These are phyloP conservation scores for Chrysoporthe puriensis DNA, from an alignment of 2,329 filamentous ascomycete genomes.

Conservation along the genomic window DNA sequence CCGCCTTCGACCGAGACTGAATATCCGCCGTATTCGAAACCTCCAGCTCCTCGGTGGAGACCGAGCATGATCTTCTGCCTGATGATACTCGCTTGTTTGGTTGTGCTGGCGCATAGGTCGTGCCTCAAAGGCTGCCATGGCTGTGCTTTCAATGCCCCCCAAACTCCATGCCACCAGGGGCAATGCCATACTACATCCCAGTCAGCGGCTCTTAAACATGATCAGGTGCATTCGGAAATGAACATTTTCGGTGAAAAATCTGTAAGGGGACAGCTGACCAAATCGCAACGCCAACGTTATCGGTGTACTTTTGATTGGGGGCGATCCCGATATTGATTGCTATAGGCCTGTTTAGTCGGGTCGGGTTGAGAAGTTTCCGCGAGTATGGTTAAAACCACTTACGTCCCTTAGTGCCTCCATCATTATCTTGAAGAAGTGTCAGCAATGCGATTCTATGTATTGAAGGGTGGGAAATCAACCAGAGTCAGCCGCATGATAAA, in stretches of 20 bases:
- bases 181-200: conserved; percentile 23
- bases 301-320: conserved; percentile 9
- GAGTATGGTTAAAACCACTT: background rate
- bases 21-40: background rate
- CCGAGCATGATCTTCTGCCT: background rate
- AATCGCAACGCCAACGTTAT: conserved; percentile 17
- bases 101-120: conserved; percentile 13
- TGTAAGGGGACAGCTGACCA: conserved; percentile 7
- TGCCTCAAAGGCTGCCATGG: conserved; percentile 31
- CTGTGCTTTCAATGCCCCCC: conserved; percentile 29
- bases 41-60: background rate
- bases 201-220: background rate
- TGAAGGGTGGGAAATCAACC: conserved; percentile 2
- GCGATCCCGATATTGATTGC: conserved; percentile 14
- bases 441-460: no score
- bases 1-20: background rate
- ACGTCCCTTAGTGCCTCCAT: conserved; percentile 2
- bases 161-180: conserved; percentile 29
- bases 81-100: conserved; percentile 5
- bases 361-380: background rate
- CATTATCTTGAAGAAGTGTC: conserved; percentile 6
- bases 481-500: conserved; percentile 28
- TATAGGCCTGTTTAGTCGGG: background rate
- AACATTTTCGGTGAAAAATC: background rate
- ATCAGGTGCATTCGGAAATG: no score